phyloP scores from a whole-genome alignment of 2,329 filamentous ascomycete species.

The Aspergillus caelatus region DNA sequence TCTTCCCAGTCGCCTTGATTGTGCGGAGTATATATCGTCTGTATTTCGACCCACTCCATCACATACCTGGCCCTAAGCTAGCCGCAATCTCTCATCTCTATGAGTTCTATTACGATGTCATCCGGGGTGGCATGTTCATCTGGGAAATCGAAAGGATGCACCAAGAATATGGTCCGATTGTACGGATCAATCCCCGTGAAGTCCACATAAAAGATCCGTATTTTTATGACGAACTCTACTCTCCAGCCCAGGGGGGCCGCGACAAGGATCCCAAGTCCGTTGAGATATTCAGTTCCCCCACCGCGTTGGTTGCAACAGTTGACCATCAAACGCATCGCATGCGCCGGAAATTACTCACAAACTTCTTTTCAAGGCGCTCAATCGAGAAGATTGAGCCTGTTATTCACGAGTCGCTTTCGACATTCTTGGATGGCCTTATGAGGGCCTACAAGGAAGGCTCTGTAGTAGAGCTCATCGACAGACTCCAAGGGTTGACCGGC shows the following conservation, averaged over 20 bases:
- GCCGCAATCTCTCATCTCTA: conserved; percentile 30
- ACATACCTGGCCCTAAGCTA: conserved; percentile 36
- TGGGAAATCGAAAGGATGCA: conserved; percentile 29
- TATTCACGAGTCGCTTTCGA: too few relatives aligned
- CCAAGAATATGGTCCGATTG: conserved; percentile 37
- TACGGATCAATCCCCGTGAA: conserved; percentile 41
- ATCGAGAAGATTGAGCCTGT: too few relatives aligned
- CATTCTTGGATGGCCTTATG: too few relatives aligned
- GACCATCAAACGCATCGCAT: conserved; percentile 45
- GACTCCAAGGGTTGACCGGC: too few relatives aligned
- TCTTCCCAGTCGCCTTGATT: too few relatives aligned
- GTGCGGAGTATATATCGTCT: conserved; percentile 24
- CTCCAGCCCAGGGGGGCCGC: conserved; percentile 15
- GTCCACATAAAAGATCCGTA: conserved; percentile 39
- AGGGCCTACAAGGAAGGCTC: too few relatives aligned
- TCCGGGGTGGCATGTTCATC: conserved; percentile 26
- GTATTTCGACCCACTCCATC: conserved; percentile 34
- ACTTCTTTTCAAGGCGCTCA: too few relatives aligned
- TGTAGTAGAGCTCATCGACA: too few relatives aligned
- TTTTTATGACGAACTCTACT: conserved; percentile 40
- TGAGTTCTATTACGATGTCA: conserved; percentile 33
- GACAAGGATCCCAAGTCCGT: conserved; percentile 28
- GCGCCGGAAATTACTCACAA: too few relatives aligned
- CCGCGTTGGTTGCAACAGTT: conserved; percentile 35
- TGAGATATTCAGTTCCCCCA: conserved; percentile 13